Conservation (phyloP, 441 rosid species). For the Aquilaria agallochum region DNA sequence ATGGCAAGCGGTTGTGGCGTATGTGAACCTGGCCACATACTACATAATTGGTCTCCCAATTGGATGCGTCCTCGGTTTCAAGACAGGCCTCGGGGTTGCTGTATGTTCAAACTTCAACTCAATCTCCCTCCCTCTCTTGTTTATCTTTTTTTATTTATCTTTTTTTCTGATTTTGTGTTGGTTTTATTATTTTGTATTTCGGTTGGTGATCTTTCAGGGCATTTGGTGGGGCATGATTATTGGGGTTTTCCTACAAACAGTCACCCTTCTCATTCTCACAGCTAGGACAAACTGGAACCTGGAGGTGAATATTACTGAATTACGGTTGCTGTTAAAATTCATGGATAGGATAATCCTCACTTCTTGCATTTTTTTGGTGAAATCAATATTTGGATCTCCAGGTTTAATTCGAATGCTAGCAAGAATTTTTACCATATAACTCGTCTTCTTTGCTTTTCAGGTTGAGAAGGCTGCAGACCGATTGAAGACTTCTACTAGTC, state of each 20-base stretch:
- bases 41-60: conserved; percentile 18
- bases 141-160: not conserved
- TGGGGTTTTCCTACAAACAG: conserved; percentile 77
- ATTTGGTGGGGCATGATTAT: conserved; percentile 95
- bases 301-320: conserved; percentile 26
- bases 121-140: conserved; percentile 4
- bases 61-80: conserved; percentile 20
- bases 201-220: conserved; percentile 41
- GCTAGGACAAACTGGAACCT: conserved; percentile 74
- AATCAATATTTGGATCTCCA: not conserved
- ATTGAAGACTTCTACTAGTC: conserved; percentile 39
- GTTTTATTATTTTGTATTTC: not conserved
- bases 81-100: conserved; percentile 70
- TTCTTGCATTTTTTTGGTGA: not conserved
- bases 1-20: conserved; percentile 23
- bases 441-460: conserved; percentile 23
- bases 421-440: not conserved
- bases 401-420: not conserved
- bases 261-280: conserved; percentile 59
- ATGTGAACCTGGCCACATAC: conserved; percentile 16
- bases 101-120: conserved; percentile 30
- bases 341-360: not conserved
- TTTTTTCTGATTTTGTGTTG: not conserved
- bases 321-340: too few relatives aligned
- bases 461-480: conserved; percentile 59